Evolutionary conservation across 164 flowering plant genomes (phyloP), one percentile per base, ranked within the genome.

Genomic region (Echeveria elegans): DNA sequence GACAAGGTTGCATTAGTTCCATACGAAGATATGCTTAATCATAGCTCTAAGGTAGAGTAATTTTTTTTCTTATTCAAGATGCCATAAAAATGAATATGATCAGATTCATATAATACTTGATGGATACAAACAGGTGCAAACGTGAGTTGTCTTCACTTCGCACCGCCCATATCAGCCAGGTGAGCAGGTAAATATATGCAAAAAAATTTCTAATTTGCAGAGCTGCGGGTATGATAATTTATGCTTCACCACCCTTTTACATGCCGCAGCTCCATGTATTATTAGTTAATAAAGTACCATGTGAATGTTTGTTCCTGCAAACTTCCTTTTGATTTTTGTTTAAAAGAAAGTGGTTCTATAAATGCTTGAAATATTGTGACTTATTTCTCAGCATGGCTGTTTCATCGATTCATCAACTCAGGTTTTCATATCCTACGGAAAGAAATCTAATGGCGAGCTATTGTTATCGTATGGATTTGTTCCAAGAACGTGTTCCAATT

Each of bases 1-100:
- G 98, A 85, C 72, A 88, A 70, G 75, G 89, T 90, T 77, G 94
- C 97, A 41, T 79, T 93, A 79, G 97, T 93, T 72, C 98, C 98
- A 23, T 93, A 96, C 97, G 98, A 97, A 72, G 98, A 93, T 85
- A 93, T 93, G 98, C 81, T 93, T 68, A 93, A 93, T 72, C 98
- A 93, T 71, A 90, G 82, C 66, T 88, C 96, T 76, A 95, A 90
- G 86, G 98, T 93, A 73, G 68, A 65, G 65, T 58, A 28, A 45
- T 58, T 40, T 12, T 18, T 64, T 11, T 67, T 30, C 11, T 6
- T 32, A 36, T 45, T 26, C 0, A 2, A 21, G 26, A 29, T n/a
- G 52, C 66, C 41, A 43, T 1, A 12, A 62, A 29, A 3, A 18
- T 66, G 19, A 47, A 56, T 5, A 24, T 40, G 34, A 64, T 21